Evolutionary conservation across 225 moss, liverwort and hornwort genomes (phyloP).

Genomic region (Neckera pumila): DNA sequence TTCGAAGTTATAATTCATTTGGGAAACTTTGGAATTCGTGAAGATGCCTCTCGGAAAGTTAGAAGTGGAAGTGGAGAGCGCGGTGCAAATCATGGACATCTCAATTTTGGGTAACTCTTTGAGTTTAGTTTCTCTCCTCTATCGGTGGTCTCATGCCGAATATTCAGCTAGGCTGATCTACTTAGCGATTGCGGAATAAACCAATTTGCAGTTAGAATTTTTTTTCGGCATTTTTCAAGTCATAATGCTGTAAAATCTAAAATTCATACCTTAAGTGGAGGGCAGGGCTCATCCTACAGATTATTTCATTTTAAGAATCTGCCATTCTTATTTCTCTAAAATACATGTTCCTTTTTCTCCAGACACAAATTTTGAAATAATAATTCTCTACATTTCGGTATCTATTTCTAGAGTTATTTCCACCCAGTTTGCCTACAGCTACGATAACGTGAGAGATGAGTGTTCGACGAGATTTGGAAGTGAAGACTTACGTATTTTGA

Average conservation of each 20-base stretch:
- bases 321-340: no score
- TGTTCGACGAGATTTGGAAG: background rate
- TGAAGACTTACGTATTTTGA: background rate
- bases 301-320: no score
- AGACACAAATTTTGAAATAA: background rate
- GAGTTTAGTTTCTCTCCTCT: background rate
- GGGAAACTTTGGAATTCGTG: background rate
- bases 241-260: background rate
- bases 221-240: background rate
- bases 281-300: no score
- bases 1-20: background rate
- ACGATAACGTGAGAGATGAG: background rate
- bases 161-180: background rate
- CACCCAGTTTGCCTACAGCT: background rate
- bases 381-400: background rate
- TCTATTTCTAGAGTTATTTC: background rate
- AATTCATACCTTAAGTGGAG: background rate
- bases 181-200: background rate
- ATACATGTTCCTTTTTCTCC: background rate
- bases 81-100: conserved; percentile 1
- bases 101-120: background rate
- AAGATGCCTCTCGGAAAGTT: conserved; percentile 12
- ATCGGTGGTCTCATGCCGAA: background rate
- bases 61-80: conserved; percentile 17
- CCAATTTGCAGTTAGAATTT: background rate